Conservation (phyloP, 1,139 yeast species). For the Pichia sp. region DNA sequence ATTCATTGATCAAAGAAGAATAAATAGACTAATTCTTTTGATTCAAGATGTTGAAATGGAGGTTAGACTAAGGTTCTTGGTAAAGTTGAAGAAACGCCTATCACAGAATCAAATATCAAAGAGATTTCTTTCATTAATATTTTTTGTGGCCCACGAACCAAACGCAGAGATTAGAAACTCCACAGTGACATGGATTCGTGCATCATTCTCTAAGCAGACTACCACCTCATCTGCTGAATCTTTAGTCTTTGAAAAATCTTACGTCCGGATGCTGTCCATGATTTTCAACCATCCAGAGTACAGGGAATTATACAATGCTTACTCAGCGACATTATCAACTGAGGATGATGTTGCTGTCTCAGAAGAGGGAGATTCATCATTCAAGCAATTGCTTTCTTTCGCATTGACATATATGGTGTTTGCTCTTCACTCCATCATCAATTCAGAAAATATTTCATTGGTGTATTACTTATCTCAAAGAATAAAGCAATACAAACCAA, state of each 20-base stretch:
- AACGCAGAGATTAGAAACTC: conserved; percentile 40
- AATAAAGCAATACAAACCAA: conserved; percentile 61
- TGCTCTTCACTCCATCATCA: conserved; percentile 55
- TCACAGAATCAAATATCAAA: conserved; percentile 51
- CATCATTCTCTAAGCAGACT: conserved; percentile 41
- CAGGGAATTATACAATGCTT: conserved; percentile 32
- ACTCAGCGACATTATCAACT: no score
- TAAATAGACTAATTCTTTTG: conserved; percentile 49
- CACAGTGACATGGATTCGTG: conserved; percentile 66
- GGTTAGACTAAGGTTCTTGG: conserved; percentile 50
- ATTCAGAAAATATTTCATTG: conserved; percentile 61
- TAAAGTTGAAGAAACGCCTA: conserved; percentile 45
- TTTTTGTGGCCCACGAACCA: conserved; percentile 76
- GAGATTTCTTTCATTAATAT: conserved; percentile 58
- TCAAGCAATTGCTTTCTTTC: conserved; percentile 26
- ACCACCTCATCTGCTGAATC: conserved; percentile 27
- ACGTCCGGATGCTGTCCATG: conserved; percentile 62
- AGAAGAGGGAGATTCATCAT: conserved; percentile 17
- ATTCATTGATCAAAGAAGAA: conserved; percentile 43
- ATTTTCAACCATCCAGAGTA: conserved; percentile 74
- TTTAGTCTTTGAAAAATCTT: conserved; percentile 52
- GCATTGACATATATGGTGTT: conserved; percentile 54
- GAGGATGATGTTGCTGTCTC: neutral
- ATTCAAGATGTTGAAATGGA: conserved; percentile 59
- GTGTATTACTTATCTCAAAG: conserved; percentile 73